Base-by-base conservation (phyloP, 2,329 filamentous ascomycete genomes). In the Cordyceps cicadae region DNA sequence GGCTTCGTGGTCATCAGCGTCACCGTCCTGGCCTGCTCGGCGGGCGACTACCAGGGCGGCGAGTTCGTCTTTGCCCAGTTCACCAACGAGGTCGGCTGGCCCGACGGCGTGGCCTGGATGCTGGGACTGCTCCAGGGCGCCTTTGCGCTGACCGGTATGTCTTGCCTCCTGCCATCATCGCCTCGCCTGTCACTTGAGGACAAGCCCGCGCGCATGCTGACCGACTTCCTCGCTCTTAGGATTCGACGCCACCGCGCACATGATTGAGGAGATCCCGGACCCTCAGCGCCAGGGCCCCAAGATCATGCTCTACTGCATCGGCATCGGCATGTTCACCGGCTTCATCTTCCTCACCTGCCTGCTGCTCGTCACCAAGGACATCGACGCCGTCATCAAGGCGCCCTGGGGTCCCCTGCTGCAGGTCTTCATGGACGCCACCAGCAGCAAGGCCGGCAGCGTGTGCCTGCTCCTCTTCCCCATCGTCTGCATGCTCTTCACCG, bases 1-100 rank as follows among this genome's bases (percentile, higher is more conserved):
- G 88, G 88, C 0, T 90, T 91, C 65, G 74, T 82, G 49, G 76
- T 90, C 61, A 89, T 91, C 64, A 87, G 79, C 63, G 88, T 90
- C 63, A 88, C 87, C 0, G 77, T 88, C 0, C 73, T 92, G 54
- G 79, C 86, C 4, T 88, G 85, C 67, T 78, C 86, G 0, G 81
- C 87, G 2, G 86, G 86, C 0, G 75, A 86, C 64, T 90, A 83
- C 67, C 85, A 85, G 66, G 81, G 79, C 8, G 87, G 79, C 17
- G 70, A 79, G 11, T 88, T 87, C 57, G 87, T 90, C 12, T 90
- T 88, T 64, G 77, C 80, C 5, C 72, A 82, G 1, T 90, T 90
- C 67, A 81, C 88, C 69, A 91, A 91, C 65, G 70, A 81, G 52
- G 85, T 83, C 9, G 85, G 85, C 48, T 89, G 86, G 87, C 86